These are phyloP conservation scores for Kurtzmaniella cleridarum DNA, from an alignment of 805 yeast species.

Conservation along the genomic window DNA sequence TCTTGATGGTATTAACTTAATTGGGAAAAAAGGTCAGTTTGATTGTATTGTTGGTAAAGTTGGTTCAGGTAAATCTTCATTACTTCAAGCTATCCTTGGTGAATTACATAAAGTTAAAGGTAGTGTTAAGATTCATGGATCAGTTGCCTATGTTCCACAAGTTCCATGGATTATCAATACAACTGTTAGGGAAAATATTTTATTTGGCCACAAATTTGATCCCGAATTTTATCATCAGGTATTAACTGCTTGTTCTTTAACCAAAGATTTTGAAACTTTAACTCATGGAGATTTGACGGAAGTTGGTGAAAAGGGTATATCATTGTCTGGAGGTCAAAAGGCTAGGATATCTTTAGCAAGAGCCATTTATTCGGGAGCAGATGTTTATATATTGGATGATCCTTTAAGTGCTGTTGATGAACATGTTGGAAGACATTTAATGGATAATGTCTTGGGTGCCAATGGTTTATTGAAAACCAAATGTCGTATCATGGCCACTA, in stretches of 20 bases:
- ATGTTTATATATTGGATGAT: slow-evolving; percentile 85
- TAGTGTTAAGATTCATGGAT: slow-evolving; percentile 66
- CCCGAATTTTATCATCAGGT: slow-evolving; percentile 75
- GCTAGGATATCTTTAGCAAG: slow-evolving; percentile 92
- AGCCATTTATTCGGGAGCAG: slow-evolving; percentile 93
- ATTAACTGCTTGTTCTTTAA: slow-evolving; percentile 81
- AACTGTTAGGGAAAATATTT: slow-evolving; percentile 80
- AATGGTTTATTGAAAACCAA: slow-evolving; percentile 70
- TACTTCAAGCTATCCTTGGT: slow-evolving; percentile 78
- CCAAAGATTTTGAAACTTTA: slow-evolving; percentile 68
- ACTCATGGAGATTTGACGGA: slow-evolving; percentile 88
- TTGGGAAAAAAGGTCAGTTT: slow-evolving; percentile 68
- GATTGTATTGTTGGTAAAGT: slow-evolving; percentile 86
- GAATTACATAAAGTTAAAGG: slow-evolving; percentile 77
- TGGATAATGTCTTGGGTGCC: slow-evolving; percentile 77
- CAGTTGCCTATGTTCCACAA: slow-evolving; percentile 86
- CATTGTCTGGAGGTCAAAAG: slow-evolving; percentile 96
- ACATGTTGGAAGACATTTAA: slow-evolving; percentile 86
- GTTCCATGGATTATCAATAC: slow-evolving; percentile 98
- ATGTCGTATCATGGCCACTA: slow-evolving; percentile 78
- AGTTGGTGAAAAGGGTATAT: slow-evolving; percentile 97
- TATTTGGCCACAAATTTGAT: slow-evolving; percentile 85
- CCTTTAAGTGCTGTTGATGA: slow-evolving; percentile 96
- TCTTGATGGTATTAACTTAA: slow-evolving; percentile 53
- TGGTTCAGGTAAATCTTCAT: slow-evolving; percentile 88